Base-by-base conservation (phyloP, 805 yeast species). In the Zygoascus flipseniorum region DNA sequence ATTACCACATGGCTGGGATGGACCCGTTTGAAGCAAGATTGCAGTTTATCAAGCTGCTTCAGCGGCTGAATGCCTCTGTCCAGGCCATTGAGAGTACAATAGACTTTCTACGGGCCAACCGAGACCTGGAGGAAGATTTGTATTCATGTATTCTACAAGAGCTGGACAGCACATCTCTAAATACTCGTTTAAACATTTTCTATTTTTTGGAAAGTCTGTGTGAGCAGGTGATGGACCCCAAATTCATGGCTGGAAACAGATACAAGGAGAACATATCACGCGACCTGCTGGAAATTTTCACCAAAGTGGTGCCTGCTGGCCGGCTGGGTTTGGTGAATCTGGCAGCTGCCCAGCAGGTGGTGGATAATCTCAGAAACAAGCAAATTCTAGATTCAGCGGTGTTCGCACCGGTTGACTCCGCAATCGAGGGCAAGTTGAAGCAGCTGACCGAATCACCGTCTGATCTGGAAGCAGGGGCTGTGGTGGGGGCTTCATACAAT, bases 1-100 rank as follows among this genome's bases (percentile, higher is more conserved):
- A 23, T 23, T 23, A 6, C 6, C 6, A 6, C 6, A 23, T 23
- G 28, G 6, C 28, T 6, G 28, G 11, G 11, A 88, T 90, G 95
- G 97, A 90, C 65, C 83, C 96, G 0, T 87, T 92, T 66, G 96
- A 88, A 63, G 89, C 90, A 4, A 77, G 92, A 54, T 71, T 88
- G 47, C 85, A 85, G 67, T 84, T 90, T 61, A 75, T 81, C 5
- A 86, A 82, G 60, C 78, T 82, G 45, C 73, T 90, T 52, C 76
- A 82, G 59, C 67, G 75, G 6, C 70, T 92, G 43, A 82, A 81
- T 44, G 90, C 96, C 0, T 77, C 89, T 1, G 54, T 58, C 0
- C 53, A 61, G 13, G 57, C 63, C 11, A 65, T 65, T 37, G 65
- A 66, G 31, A 50, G 39, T 2, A 63, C 62, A 10, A 58, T 63